Evolutionary conservation across 352 stramenopile genomes (phyloP), one percentile per base, ranked within the genome.

Genomic region (Phytophthora parvispora): DNA sequence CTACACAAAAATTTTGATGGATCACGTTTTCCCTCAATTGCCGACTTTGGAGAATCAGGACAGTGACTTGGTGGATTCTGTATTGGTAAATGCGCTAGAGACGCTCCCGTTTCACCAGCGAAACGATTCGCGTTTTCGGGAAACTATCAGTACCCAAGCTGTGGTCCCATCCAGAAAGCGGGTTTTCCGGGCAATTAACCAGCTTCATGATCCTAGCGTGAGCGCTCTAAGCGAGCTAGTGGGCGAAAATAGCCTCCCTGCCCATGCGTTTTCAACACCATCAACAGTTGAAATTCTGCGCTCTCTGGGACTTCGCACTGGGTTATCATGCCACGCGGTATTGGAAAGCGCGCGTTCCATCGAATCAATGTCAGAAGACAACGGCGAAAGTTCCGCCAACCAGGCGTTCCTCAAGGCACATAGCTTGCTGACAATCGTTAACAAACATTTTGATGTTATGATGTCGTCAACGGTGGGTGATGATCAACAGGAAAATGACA

Each of bases 381-480:
- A 63, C 6, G 60, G 52, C 15, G 45, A 34, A 6, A 60, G 27
- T 28, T 61, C 72, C 20, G 31, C 49, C 13, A 67, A 76, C 10
- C 55, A 60, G 7, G 81, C 80, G 20, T 81, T 67, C 52, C 50
- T 48, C 5, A 91, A 91, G 48, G 77, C 86, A 1, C 53, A 75
- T 25, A 92, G 80, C 45, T 68, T 95, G 53, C 45, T 95, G 34
- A 80, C 71, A 38, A 78, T 95, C 28, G 83, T 90, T n/a, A 95
- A 93, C 63, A 85, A 82, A 27, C 83, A 90, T 48, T 93, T 95
- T 58, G 87, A 95, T 65, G 60, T 70, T 10, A 90, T 95, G 80
- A 72, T 78, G 36, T 34, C 25, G 4, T 43, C 56, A 50, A 65
- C 18, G 15, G 48, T 51, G 28, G 53, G 25, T 69, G 73, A 66